phyloP scores from a whole-genome alignment of 2,329 filamentous ascomycete genomes.

The Pseudogymnoascus sp. region DNA sequence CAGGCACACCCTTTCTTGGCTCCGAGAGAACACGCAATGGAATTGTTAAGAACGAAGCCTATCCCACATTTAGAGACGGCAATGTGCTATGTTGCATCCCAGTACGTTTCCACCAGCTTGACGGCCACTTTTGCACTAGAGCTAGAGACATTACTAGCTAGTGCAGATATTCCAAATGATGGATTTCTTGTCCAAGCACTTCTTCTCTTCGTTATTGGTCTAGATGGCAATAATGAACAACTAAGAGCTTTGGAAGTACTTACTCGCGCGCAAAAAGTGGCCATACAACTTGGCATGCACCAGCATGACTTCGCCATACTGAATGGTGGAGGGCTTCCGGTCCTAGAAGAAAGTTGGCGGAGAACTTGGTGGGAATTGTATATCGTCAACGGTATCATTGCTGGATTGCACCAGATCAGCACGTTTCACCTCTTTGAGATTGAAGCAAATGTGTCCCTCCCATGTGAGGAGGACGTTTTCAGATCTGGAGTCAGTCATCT shows the following conservation, averaged over 20 bases:
- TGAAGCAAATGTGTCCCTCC: conserved; percentile 29
- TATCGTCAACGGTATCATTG: conserved; percentile 22
- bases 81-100: conserved; percentile 16
- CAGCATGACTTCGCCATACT: conserved; percentile 7
- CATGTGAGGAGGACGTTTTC: conserved; percentile 35
- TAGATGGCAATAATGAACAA: background rate
- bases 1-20: conserved; percentile 17
- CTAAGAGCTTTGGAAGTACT: background rate
- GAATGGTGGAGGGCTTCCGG: conserved; percentile 25
- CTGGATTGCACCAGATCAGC: conserved; percentile 15
- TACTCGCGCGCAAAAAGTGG: background rate
- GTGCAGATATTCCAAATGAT: conserved; percentile 6
- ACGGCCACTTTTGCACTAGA: too few relatives aligned
- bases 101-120: conserved; percentile 19
- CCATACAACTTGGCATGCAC: conserved; percentile 8
- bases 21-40: conserved; percentile 16
- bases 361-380: conserved; percentile 35
- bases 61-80: conserved; percentile 15
- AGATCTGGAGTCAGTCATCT: conserved; percentile 33
- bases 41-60: conserved; percentile 12
- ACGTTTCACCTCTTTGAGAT: conserved; percentile 25
- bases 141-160: too few relatives aligned
- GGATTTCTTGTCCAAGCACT: conserved; percentile 9
- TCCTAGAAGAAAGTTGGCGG: conserved; percentile 34
- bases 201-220: conserved; percentile 1